phyloP scores from a whole-genome alignment of 2,329 filamentous ascomycete genomes.

The Ophiostoma sp. region DNA sequence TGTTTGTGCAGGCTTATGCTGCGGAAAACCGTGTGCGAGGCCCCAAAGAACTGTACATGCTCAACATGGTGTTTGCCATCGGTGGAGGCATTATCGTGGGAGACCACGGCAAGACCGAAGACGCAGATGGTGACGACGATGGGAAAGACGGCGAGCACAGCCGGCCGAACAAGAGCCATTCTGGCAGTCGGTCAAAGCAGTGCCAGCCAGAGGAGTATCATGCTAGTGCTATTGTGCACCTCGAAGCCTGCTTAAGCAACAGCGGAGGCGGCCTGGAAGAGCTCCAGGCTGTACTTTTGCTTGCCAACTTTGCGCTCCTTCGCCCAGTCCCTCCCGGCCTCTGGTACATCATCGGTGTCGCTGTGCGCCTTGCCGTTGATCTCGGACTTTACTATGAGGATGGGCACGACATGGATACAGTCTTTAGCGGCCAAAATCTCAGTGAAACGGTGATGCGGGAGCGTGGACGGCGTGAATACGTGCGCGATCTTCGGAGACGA shows the following conservation, averaged over 20 bases:
- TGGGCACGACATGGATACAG: slow-evolving; percentile 48
- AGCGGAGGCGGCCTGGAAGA: slow-evolving; percentile 89
- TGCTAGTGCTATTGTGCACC: slow-evolving; percentile 84
- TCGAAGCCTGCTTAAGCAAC: slow-evolving; percentile 78
- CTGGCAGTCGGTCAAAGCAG: slow-evolving; percentile 38
- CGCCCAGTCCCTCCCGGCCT: slow-evolving; percentile 87
- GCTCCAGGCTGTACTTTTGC: slow-evolving; percentile 81
- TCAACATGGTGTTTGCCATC: slow-evolving; percentile 97
- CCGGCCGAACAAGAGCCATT: slow-evolving; percentile 4
- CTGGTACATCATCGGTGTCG: slow-evolving; percentile 96
- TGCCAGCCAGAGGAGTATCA: slow-evolving; percentile 92
- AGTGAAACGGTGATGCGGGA: slow-evolving; percentile 40
- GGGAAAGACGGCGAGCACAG: slow-evolving; percentile 24
- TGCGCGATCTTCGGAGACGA: slow-evolving; percentile 76
- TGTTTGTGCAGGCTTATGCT: slow-evolving; percentile 77
- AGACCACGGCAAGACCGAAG: slow-evolving; percentile 44
- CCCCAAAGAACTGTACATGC: slow-evolving; percentile 78
- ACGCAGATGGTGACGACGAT: slow-evolving; percentile 23
- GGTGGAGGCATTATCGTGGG: slow-evolving; percentile 87
- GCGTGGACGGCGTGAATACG: slow-evolving; percentile 70
- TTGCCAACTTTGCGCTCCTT: slow-evolving; percentile 86
- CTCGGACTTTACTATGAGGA: slow-evolving; percentile 91
- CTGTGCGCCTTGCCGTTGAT: slow-evolving; percentile 83
- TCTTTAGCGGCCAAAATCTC: slow-evolving; percentile 49
- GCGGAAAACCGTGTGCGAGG: slow-evolving; percentile 61